phyloP scores from a whole-genome alignment of 106 monocot species.

The Dioscorea alata region DNA sequence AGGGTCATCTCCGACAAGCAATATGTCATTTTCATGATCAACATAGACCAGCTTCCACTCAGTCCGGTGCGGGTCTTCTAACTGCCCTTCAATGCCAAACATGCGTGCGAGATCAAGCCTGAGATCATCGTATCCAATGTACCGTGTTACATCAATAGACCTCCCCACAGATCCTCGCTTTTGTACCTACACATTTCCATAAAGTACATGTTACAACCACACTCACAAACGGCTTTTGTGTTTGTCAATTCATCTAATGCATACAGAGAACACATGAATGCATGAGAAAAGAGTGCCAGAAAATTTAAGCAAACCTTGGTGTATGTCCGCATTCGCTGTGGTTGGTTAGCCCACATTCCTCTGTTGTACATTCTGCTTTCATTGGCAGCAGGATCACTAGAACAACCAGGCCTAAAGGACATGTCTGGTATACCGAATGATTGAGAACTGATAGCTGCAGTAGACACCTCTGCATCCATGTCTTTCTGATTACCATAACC shows the following conservation, averaged over 20 bases:
- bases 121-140: slow-evolving; percentile 73
- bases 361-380: slow-evolving; percentile 42
- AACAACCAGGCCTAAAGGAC: slow-evolving; percentile 60
- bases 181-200: slow-evolving; percentile 48
- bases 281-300: too few species aligned
- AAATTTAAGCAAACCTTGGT: slow-evolving; percentile 63
- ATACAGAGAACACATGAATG: too few species aligned
- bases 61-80: slow-evolving; percentile 69
- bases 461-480: slow-evolving; percentile 69
- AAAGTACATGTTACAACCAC: too few species aligned
- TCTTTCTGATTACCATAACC: slow-evolving; percentile 44
- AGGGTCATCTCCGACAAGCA: slow-evolving; percentile 91
- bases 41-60: slow-evolving; percentile 96
- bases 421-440: slow-evolving; percentile 62
- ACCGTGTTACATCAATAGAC: slow-evolving; percentile 78
- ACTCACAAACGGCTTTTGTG: too few species aligned
- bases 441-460: slow-evolving; percentile 74
- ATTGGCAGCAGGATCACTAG: slow-evolving; percentile 40
- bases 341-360: slow-evolving; percentile 54
- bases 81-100: slow-evolving; percentile 87
- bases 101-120: slow-evolving; percentile 76
- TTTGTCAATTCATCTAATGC: too few species aligned
- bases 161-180: slow-evolving; percentile 95
- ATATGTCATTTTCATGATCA: slow-evolving; percentile 88
- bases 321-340: slow-evolving; percentile 65